These are phyloP conservation scores for Aleurites moluccanus DNA, from an alignment of 441 rosid species.

Conservation along the genomic window DNA sequence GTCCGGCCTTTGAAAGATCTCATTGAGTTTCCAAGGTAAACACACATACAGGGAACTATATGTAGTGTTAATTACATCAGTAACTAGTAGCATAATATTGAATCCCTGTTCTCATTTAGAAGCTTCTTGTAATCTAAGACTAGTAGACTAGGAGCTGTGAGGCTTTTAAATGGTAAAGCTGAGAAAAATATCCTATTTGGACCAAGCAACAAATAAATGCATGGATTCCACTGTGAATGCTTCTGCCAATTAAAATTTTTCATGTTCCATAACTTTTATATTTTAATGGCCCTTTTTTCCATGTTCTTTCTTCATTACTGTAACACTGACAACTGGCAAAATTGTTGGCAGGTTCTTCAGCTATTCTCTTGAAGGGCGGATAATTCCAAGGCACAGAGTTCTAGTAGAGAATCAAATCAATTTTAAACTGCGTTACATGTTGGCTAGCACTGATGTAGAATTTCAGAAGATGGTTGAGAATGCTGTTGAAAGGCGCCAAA, in stretches of 20 bases:
- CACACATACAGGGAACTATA: background rate
- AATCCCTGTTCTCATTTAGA: background rate
- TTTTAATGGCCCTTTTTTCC: background rate
- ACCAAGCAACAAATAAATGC: background rate
- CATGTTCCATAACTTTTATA: background rate
- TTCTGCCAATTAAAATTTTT: background rate
- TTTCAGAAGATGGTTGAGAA: slow-evolving; percentile 55
- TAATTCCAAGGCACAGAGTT: slow-evolving; percentile 73
- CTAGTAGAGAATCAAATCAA: slow-evolving; percentile 74
- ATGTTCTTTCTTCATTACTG: background rate
- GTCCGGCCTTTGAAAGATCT: slow-evolving; percentile 80
- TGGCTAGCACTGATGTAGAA: slow-evolving; percentile 65
- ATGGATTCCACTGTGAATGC: background rate
- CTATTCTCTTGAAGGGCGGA: slow-evolving; percentile 76
- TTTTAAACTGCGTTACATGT: slow-evolving; percentile 75
- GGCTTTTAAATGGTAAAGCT: background rate
- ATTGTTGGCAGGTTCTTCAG: slow-evolving; percentile 72
- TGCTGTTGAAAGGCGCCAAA: slow-evolving; percentile 59
- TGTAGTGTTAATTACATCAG: background rate
- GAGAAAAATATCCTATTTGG: too few species aligned
- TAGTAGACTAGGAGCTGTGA: background rate
- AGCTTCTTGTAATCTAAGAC: background rate
- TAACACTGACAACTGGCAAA: slow-evolving; percentile 12
- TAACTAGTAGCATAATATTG: background rate
- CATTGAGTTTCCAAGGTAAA: slow-evolving; percentile 83